These are phyloP conservation scores for Vicia sativa DNA, from an alignment of 306 rosid genomes.

Conservation along the genomic window DNA sequence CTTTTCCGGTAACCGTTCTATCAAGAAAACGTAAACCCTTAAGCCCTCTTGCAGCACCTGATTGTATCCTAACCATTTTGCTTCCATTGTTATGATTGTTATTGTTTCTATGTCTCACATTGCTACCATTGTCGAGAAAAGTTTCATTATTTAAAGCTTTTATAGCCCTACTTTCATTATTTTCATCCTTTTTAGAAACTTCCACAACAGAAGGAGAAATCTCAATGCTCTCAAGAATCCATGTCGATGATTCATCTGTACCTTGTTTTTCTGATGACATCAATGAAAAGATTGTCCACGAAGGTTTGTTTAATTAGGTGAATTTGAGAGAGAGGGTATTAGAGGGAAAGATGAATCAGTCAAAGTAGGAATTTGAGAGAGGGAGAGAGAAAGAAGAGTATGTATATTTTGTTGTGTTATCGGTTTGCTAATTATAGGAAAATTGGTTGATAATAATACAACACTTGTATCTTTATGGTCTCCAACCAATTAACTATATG, in stretches of 20 bases:
- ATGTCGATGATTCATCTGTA: constrained; percentile 43
- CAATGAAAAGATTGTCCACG: not conserved
- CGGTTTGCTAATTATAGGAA: constrained; percentile 33
- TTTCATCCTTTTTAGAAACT: not conserved
- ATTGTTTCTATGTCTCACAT: constrained; percentile 37
- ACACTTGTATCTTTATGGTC: constrained; percentile 8
- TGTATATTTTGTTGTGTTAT: not conserved
- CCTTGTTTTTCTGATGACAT: constrained; percentile 45
- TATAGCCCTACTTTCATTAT: not conserved
- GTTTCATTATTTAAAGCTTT: constrained; percentile 32
- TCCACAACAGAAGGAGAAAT: constrained; percentile 54
- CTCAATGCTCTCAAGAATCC: constrained; percentile 63
- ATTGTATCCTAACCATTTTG: constrained; percentile 40
- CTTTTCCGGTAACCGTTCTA: constrained; percentile 67
- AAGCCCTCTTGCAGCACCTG: constrained; percentile 70
- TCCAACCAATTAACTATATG: constrained; percentile 23
- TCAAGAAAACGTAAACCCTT: constrained; percentile 77
- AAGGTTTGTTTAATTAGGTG: not conserved
- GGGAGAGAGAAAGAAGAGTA: constrained; percentile 14
- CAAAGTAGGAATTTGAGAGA: constrained; percentile 20
- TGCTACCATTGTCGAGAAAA: constrained; percentile 5
- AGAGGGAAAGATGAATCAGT: constrained; percentile 35
- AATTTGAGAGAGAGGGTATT: constrained; percentile 25
- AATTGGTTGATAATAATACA: not conserved
- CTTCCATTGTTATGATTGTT: constrained; percentile 21